Conservation (phyloP, 2,329 filamentous ascomycete genomes). For the Cladorrhinum sp. region DNA sequence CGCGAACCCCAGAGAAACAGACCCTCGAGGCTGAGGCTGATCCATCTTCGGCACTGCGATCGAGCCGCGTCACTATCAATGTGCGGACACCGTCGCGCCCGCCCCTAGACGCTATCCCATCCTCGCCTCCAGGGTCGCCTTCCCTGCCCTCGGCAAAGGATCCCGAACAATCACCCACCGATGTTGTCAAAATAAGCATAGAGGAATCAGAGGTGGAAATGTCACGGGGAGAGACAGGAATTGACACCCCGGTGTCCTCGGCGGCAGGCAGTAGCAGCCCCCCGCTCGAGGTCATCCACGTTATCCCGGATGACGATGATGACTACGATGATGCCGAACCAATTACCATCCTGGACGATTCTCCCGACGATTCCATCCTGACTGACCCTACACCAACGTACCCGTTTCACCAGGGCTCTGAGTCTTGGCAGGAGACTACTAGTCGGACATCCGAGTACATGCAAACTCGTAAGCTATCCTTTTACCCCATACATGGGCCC, state of each 20-base stretch:
- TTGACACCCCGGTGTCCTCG: slow-evolving; percentile 35
- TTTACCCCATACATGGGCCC: not conserved
- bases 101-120: slow-evolving; percentile 36
- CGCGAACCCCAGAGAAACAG: slow-evolving; percentile 43
- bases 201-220: slow-evolving; percentile 44
- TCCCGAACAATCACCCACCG: slow-evolving; percentile 21
- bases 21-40: slow-evolving; percentile 34
- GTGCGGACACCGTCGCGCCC: slow-evolving; percentile 45
- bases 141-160: slow-evolving; percentile 36
- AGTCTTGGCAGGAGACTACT: slow-evolving; percentile 31
- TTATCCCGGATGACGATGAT: slow-evolving; percentile 38
- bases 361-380: slow-evolving; percentile 24
- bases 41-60: slow-evolving; percentile 42
- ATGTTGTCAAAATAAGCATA: slow-evolving; percentile 43
- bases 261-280: slow-evolving; percentile 43
- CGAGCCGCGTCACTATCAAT: slow-evolving; percentile 60
- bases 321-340: slow-evolving; percentile 24
- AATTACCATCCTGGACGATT: slow-evolving; percentile 27
- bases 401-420: slow-evolving; percentile 39
- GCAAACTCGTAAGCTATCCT: slow-evolving; percentile 22
- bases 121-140: slow-evolving; percentile 41
- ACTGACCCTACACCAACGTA: slow-evolving; percentile 46
- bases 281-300: slow-evolving; percentile 42
- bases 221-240: slow-evolving; percentile 27
- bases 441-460: slow-evolving; percentile 28